phyloP scores from a whole-genome alignment of 495 filamentous ascomycete species.

The Penicillium riverlandense region DNA sequence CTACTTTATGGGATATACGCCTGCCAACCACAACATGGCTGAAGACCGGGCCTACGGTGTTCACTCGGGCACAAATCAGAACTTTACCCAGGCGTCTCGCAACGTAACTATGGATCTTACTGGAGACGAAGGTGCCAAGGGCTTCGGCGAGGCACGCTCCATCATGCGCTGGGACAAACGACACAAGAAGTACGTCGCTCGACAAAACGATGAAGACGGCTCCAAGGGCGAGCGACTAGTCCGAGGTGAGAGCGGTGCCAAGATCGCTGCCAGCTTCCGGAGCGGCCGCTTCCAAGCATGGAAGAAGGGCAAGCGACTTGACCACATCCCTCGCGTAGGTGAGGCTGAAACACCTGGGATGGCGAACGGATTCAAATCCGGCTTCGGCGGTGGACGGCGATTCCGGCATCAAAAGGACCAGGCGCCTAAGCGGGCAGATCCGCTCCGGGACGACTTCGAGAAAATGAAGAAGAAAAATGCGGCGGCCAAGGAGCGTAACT shows the following conservation, averaged over 20 bases:
- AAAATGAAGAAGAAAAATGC: slow-evolving; percentile 82
- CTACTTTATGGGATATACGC: slow-evolving; percentile 92
- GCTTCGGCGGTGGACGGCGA: slow-evolving; percentile 30
- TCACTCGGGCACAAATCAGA: slow-evolving; percentile 64
- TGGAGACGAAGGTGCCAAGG: slow-evolving; percentile 72
- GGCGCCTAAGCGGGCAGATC: slow-evolving; percentile 90
- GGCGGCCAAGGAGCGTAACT: slow-evolving; percentile 68
- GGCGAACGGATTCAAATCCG: slow-evolving; percentile 19
- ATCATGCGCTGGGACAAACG: slow-evolving; percentile 96
- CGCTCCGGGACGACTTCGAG: slow-evolving; percentile 80
- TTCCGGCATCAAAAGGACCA: slow-evolving; percentile 77
- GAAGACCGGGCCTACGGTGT: slow-evolving; percentile 92
- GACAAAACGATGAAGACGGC: slow-evolving; percentile 90
- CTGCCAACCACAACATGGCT: slow-evolving; percentile 62
- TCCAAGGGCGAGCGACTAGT: slow-evolving; percentile 79
- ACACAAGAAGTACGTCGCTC: slow-evolving; percentile 84
- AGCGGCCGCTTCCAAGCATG: slow-evolving; percentile 89
- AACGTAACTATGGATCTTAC: slow-evolving; percentile 81
- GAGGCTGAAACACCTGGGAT: slow-evolving; percentile 59
- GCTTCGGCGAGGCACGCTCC: slow-evolving; percentile 64
- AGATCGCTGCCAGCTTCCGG: slow-evolving; percentile 89
- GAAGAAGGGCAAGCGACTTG: slow-evolving; percentile 77
- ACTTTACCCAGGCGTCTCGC: slow-evolving; percentile 78
- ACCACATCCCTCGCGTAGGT: slow-evolving; percentile 68
- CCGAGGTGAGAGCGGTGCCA: slow-evolving; percentile 84